These are phyloP conservation scores for Diplodia seriata DNA, from an alignment of 2,329 filamentous ascomycete genomes.

Conservation along the genomic window DNA sequence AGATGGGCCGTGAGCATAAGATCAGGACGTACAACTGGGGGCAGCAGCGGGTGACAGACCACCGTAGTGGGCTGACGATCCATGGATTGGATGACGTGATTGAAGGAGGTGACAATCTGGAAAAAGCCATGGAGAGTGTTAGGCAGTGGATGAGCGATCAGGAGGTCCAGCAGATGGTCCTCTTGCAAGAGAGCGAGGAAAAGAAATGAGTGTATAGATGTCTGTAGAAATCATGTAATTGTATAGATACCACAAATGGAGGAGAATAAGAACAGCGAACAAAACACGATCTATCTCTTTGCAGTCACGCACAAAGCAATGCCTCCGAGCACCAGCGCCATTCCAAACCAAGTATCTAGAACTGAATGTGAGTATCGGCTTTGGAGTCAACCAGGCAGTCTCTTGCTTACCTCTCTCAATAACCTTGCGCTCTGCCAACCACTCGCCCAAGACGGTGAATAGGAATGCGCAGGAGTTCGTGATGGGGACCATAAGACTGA, in stretches of 20 bases:
- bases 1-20: constrained; percentile 91
- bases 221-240: not conserved
- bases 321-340: constrained; percentile 77
- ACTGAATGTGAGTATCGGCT: not conserved
- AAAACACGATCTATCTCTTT: constrained; percentile 42
- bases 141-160: constrained; percentile 75
- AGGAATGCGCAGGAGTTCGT: constrained; percentile 93
- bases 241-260: constrained; percentile 13
- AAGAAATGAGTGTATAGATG: constrained; percentile 14
- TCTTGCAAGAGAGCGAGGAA: constrained; percentile 41
- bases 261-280: not conserved
- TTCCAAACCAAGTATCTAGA: constrained; percentile 81
- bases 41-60: constrained; percentile 85
- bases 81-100: constrained; percentile 84
- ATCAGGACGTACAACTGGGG: constrained; percentile 87
- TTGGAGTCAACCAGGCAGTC: constrained; percentile 19
- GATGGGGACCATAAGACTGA: constrained; percentile 92
- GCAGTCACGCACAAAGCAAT: constrained; percentile 82
- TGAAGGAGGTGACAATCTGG: constrained; percentile 73
- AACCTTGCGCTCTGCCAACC: constrained; percentile 91
- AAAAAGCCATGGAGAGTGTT: constrained; percentile 79
- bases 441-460: constrained; percentile 95
- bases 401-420: constrained; percentile 74
- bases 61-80: constrained; percentile 79
- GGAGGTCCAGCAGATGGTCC: constrained; percentile 74